Evolutionary conservation across 225 moss, liverwort and hornwort genomes (phyloP), one percentile per base, ranked within the genome.

Genomic region (Neckera pumila): DNA sequence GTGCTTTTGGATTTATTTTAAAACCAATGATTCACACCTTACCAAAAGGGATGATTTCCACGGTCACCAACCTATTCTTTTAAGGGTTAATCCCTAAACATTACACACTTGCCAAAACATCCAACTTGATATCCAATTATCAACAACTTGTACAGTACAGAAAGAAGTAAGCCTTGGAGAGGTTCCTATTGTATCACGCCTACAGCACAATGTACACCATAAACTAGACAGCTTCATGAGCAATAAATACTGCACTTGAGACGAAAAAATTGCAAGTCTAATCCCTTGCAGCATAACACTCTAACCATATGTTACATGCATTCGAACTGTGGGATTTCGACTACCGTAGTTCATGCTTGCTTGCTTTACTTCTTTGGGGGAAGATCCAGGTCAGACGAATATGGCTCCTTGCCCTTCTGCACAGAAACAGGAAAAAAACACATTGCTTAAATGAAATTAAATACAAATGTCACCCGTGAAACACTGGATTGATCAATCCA

Each of bases 371-470:
- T 58, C 91, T 94, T 92, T n/a, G 95, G 93, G 61, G 95, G 93
- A 62, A 92, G 87, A n/a, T 95, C 95, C 76, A 95, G 81, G 90
- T 95, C 95, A 59, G 95, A 95, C 85, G 84, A 92, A 84, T 93
- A 95, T 12, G 95, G 95, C 91, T 95, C 95, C 62, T 92, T 92
- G 73, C 90, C 95, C 92, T 93, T 93, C 92, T 95, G 95, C 90
- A 90, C 84, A 82, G 60, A 80, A 88, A 66, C 85, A 82, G 40
- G 45, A 18, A 40, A 59, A 34, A n/a, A 69, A 40, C 65, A 53
- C 53, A 53, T 70, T 62, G 83, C 72, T 21, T 42, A 20, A 23
- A 49, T 21, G 31, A 28, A 23, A 49, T 25, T 11, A 31, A 57
- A 42, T 42, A 84, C 53, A 67, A 67, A 27, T 57, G 38, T 57